phyloP scores from a whole-genome alignment of 2,329 filamentous ascomycete species.

The Hymenoscyphus infarciens region DNA sequence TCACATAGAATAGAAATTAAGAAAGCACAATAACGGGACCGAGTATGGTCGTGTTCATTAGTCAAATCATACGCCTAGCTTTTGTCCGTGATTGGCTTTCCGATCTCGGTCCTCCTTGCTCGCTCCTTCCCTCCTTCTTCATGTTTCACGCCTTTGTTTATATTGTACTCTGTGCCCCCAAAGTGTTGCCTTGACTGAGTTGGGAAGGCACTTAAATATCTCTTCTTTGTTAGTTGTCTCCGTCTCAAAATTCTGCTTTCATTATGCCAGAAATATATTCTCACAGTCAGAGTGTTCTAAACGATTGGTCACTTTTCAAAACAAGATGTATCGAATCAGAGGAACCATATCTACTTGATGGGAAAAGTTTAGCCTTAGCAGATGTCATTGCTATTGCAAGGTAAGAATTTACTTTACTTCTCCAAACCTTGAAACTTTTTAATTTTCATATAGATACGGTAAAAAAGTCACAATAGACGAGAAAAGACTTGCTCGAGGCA shows the following conservation, averaged over 20 bases:
- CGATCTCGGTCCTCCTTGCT: neutral
- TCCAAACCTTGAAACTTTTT: neutral
- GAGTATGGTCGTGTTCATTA: neutral
- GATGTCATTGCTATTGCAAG: conserved; percentile 1
- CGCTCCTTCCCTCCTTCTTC: neutral
- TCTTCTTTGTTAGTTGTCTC: neutral
- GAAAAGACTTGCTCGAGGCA: neutral
- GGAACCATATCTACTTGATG: neutral
- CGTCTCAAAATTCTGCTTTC: neutral
- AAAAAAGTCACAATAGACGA: neutral
- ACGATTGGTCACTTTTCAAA: neutral
- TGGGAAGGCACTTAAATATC: neutral
- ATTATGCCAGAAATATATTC: neutral
- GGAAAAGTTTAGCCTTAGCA: neutral
- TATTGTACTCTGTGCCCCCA: neutral
- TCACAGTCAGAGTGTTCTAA: neutral
- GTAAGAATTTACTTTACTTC: neutral
- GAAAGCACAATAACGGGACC: neutral
- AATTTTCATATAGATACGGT: neutral
- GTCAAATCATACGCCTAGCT: neutral
- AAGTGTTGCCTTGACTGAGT: neutral
- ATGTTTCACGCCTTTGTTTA: neutral
- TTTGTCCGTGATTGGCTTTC: neutral
- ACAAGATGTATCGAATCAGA: neutral
- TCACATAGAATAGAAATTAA: neutral